Base-by-base conservation (phyloP, 805 yeast genomes). In the Nakazawaea ishiwadae region DNA sequence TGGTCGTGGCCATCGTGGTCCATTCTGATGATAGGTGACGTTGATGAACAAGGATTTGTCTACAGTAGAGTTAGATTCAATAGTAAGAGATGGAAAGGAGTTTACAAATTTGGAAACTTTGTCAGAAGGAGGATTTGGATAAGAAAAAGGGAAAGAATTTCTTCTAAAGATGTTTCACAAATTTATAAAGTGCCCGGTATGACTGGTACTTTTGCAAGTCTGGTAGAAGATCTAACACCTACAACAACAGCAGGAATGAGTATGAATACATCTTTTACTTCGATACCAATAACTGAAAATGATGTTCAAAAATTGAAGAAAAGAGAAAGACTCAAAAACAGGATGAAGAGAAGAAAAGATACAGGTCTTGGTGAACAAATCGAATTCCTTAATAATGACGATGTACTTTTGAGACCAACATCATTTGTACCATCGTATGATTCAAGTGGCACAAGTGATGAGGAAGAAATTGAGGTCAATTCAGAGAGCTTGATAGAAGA, bases 1-100 rank as follows among this genome's bases (percentile, higher is more conserved):
- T 76, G 82, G 82, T 50, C 61, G 17, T 76, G 82, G 82, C 62
- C 60, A n/a, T 52, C 51, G 31, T 75, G 81, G 81, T 70, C 73
- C 44, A 66, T 73, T 3, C 51, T 74, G 44, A 75, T 75, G 81
- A 57, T 68, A 32, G 62, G 65, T 37, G 80, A 76, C 48, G 78
- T 74, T 23, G 82, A 76, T 49, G 80, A 75, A 45, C 71, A 71
- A 45, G 82, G 82, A 3, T 76, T 81, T 80, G 56, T 69, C 3
- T 76, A 76, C 48, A 65, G 75, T 31, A 46, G 53, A n/a, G 36
- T 66, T 2, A 48, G 68, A 14, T 73, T 72, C 51, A 61, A 60
- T 10, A 60, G 70, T 38, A 53, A 52, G 34, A 52, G 56, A 30
- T 76, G 82, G 82, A 70, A 69, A 48, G 81, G 80, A 4, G 63